Evolutionary conservation across 345 rosid species (phyloP), one percentile per base, ranked within the genome.

Genomic region (Eucalyptus decipiens): DNA sequence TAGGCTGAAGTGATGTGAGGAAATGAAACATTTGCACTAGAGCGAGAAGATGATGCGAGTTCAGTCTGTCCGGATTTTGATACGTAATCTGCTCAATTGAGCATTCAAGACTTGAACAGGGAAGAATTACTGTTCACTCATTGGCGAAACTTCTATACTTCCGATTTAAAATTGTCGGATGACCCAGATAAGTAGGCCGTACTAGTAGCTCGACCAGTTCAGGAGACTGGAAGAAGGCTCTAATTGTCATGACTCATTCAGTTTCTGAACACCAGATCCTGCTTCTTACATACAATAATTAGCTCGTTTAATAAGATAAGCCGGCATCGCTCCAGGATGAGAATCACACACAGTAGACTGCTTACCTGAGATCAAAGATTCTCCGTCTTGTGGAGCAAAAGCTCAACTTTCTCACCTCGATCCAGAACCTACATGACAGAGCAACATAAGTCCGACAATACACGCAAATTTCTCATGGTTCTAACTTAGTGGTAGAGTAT

Each of bases 391-490:
- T 93, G 91, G 48, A 93, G 93, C 87, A 93, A 86, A 48, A 91
- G 90, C 89, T 93, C 91, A 87, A 93, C 90, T 90, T 93, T 86
- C 90, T 93, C 91, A 30, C 94, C 94, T 26, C 94, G 91, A 87
- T 93, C 93, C 32, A 90, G 92, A 88, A 93, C 93, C 94, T 91
- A 67, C 49, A 34, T 14, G 37, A 65, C 21, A 65, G 3, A n/a
- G 11, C 10, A n/a, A n/a, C 19, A 15, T 65, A n/a, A 65, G 76
- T 65, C 76, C 0, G 37, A 15, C 76, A n/a, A 7, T 65, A 65
- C 37, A n/a, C 2, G 10, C 76, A 37, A 0, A 15, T 30, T 15
- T 65, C 37, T 65, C 76, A 1, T 65, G 1, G 19, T 65, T 65
- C 21, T n/a, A 7, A 30, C 51, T 28, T 28, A 9, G 5, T 5